Percentiles rank a stretch among this genome's conserved stretches.
phyloP scores from a whole-genome alignment of 2,329 filamentous ascomycete genomes.

The Scedosporium dehoogii region DNA sequence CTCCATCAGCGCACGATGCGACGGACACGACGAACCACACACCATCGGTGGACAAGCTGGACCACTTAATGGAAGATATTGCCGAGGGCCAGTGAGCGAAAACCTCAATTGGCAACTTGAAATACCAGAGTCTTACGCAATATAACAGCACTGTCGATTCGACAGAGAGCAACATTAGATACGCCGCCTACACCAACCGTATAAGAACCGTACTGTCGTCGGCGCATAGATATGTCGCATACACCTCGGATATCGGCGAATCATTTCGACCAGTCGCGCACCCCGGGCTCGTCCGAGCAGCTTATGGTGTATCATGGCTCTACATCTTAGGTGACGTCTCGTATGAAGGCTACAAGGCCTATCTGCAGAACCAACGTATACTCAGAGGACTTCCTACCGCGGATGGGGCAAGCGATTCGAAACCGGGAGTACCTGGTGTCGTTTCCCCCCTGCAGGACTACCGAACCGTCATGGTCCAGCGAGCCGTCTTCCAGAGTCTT shows the following conservation, averaged over 20 bases:
- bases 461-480: conserved; percentile 79
- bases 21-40: not conserved
- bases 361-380: conserved; percentile 71
- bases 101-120: conserved; percentile 11
- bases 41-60: not conserved
- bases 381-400: conserved; percentile 23
- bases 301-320: conserved; percentile 86
- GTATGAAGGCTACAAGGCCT: conserved; percentile 93
- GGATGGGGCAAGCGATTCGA: conserved; percentile 9
- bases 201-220: conserved; percentile 79
- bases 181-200: conserved; percentile 83
- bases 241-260: conserved; percentile 93
- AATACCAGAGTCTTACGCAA: conserved; percentile 14
- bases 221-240: conserved; percentile 92
- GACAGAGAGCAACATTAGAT: conserved; percentile 77
- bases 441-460: conserved; percentile 78
- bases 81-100: conserved; percentile 66
- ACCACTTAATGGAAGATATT: conserved; percentile 52
- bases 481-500: conserved; percentile 80
- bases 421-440: conserved; percentile 17
- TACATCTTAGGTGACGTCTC: conserved; percentile 86
- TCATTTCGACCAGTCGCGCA: conserved; percentile 91
- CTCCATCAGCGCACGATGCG: not conserved
- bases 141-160: conserved; percentile 56
- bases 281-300: conserved; percentile 66